Evolutionary conservation across 2,329 filamentous ascomycete species (phyloP).

Genomic region (Tolypocladium guangdongense): DNA sequence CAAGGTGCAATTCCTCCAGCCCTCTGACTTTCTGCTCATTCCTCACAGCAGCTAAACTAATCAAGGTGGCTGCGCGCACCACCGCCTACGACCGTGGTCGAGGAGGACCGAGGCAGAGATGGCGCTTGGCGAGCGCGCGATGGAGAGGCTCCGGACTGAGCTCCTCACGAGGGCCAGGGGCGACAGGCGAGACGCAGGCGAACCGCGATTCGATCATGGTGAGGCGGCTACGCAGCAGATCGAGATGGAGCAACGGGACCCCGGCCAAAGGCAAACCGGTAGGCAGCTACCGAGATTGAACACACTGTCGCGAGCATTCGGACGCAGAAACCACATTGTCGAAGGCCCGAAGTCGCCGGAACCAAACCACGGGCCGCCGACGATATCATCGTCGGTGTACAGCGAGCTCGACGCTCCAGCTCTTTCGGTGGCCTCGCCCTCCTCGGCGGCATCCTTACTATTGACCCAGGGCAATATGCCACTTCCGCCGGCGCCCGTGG

Average conservation of each 20-base stretch:
- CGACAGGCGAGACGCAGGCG: slow-evolving; percentile 11
- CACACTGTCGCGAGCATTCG: slow-evolving; percentile 9
- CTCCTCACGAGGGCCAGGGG: slow-evolving; percentile 19
- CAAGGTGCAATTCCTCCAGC: background rate
- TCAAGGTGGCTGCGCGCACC: background rate
- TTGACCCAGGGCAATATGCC: background rate
- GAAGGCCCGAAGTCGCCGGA: slow-evolving; percentile 38
- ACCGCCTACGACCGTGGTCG: background rate
- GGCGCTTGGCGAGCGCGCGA: slow-evolving; percentile 10
- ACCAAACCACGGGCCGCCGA: slow-evolving; percentile 2
- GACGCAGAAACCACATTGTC: background rate
- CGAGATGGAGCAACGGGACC: background rate
- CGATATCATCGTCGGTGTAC: background rate
- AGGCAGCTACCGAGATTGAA: background rate
- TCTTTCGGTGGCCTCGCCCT: background rate
- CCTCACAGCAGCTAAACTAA: background rate
- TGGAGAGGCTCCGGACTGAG: slow-evolving; percentile 22
- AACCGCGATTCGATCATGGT: background rate
- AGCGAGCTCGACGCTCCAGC: background rate
- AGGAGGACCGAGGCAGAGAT: slow-evolving; percentile 4
- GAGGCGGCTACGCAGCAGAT: background rate
- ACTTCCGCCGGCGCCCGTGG: slow-evolving; percentile 8
- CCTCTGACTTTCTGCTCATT: background rate
- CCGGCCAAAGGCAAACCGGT: background rate
- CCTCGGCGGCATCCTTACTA: background rate